Conservation (phyloP, 768 basidiomycete genomes). For the Russula sp. region DNA sequence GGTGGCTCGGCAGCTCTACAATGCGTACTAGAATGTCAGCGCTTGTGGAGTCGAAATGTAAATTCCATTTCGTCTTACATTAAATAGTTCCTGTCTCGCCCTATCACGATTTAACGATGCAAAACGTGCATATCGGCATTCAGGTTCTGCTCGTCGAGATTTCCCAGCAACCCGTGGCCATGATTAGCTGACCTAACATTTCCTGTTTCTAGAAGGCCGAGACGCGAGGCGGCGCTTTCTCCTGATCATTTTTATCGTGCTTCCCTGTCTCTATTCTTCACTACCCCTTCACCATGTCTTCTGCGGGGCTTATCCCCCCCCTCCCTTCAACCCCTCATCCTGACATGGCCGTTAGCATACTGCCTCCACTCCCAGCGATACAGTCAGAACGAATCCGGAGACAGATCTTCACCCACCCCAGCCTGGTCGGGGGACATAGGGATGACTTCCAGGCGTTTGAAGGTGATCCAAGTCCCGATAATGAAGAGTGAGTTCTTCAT, state of each 20-base stretch:
- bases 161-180: neutral
- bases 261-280: neutral
- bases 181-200: neutral
- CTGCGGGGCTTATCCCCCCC: neutral
- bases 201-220: neutral
- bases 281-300: neutral
- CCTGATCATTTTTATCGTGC: neutral
- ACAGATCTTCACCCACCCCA: conserved; percentile 6
- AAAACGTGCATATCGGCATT: neutral
- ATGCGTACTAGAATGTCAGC: neutral
- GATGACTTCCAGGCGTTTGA: neutral
- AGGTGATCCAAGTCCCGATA: neutral
- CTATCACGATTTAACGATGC: neutral
- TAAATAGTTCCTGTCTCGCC: neutral
- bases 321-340: neutral
- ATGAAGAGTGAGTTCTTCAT: neutral
- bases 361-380: conserved; percentile 1
- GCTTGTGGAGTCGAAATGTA: neutral
- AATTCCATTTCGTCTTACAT: neutral
- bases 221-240: neutral
- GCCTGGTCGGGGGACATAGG: neutral
- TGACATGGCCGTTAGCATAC: neutral
- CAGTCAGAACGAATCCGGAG: neutral
- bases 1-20: neutral
- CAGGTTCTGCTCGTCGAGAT: neutral